phyloP scores from a whole-genome alignment of 176 grass and related monocot genomes.

The Hordeum vulgare region MorexV3_pseudomolecules_assembly NC_058520.1:296766-297265 shows the following conservation, averaged over 20 bases:
- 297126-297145: conserved; percentile 76
- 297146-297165: conserved; percentile 88
- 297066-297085: not conserved
- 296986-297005: not conserved
- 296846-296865: conserved; percentile 2
- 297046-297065: not conserved
- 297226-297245: conserved; percentile 84
- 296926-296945: not conserved
- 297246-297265: not conserved
- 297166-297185: conserved; percentile 89
- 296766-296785: not conserved
- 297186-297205: conserved; percentile 91
- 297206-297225: conserved; percentile 85
- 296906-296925: not conserved
- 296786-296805: not conserved
- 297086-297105: not conserved
- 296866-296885: conserved; percentile 1
- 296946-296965: not conserved
- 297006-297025: not conserved
- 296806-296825: not conserved
- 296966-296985: conserved; percentile 3
- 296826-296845: not conserved
- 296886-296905: not conserved
- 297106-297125: not conserved
- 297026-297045: not conserved